Base-by-base conservation (phyloP, 1,139 yeast genomes). In the Suhomyces panamericanus region DNA sequence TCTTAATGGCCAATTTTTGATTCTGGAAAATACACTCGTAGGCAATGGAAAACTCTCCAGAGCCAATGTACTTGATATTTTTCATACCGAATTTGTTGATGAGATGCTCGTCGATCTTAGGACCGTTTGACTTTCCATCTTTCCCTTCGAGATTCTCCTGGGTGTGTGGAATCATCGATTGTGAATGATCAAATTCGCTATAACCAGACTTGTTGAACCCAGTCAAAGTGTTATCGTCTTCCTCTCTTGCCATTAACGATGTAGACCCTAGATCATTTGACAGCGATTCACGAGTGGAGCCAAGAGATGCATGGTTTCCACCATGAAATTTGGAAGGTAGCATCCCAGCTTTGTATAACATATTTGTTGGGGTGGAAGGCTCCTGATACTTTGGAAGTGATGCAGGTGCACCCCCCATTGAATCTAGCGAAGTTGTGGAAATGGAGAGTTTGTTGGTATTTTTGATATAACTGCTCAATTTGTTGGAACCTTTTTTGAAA, bases 1-100 rank as follows among this genome's bases (percentile, higher is more conserved):
- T 75, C 64, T 93, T 93, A 43, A 93, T 93, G 0, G 98, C 98
- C 64, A 82, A 89, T 54, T 79, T 81, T 32, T 78, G 78, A 43
- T 78, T 69, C 59, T 85, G 78, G 64, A 81, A 76, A 52, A 87
- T 66, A 48, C 87, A 84, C 56, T 87, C 89, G 64, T 81, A 93
- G 11, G 95, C 98, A 37, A 83, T 73, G 3, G 96, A 87, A 59
- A 93, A 93, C 63, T 89, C 96, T 16, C 99, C 98, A 34, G 79
- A 72, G 4, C 96, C 96, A 42, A 90, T 73, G 41, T 83, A 67
- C 43, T 78, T 76, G 38, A 91, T 89, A 53, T 83, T 80, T 43
- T 79, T 64, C 57, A 60, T 66, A 1, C 82, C 87, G 66, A 91
- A 91, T 61, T 84, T 81, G 30, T 81, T 75, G 38, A 77, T 68